These are phyloP conservation scores for Tranzscheliella williamsii DNA, from an alignment of 1,284 basidiomycete genomes.

Conservation along the genomic window DNA sequence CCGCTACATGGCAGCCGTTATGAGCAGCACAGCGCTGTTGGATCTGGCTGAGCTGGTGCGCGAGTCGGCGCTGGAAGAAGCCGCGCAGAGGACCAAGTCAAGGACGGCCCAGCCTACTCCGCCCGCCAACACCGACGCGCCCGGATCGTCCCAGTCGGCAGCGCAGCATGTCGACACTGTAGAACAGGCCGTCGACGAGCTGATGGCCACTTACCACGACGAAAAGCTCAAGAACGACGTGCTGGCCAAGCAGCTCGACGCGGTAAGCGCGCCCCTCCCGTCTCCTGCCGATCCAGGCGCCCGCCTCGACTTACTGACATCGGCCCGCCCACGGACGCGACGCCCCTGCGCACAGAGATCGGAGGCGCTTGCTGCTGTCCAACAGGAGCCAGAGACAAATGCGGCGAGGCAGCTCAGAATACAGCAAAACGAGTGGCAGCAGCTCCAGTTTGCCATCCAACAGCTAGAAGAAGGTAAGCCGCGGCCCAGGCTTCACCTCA, in stretches of 20 bases:
- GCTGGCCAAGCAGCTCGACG: conserved; percentile 8
- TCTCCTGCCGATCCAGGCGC: no score
- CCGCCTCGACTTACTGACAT: no score
- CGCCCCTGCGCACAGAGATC: no score
- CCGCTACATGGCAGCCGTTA: no score
- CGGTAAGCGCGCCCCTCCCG: no score
- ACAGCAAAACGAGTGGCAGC: conserved; percentile 38
- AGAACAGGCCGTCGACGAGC: conserved; percentile 2
- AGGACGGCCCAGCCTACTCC: neutral
- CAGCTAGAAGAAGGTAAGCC: conserved; percentile 24
- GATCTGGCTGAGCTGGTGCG: conserved; percentile 26
- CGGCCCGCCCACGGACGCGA: neutral
- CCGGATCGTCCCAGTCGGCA: neutral
- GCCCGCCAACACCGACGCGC: neutral
- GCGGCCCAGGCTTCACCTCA: no score
- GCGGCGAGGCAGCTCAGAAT: no score
- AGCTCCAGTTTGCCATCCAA: conserved; percentile 20
- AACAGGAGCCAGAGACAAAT: no score
- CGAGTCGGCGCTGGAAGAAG: conserved; percentile 22
- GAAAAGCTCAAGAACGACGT: conserved; percentile 29
- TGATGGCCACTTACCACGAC: conserved; percentile 26
- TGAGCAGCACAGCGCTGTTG: conserved; percentile 14
- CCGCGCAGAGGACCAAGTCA: conserved; percentile 16
- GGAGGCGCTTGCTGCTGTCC: no score
- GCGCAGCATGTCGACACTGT: neutral